A percentile compares a stretch with the other conserved stretches of the same genome.
These are phyloP conservation scores for Phalaenopsis aphrodite DNA, from an alignment of 106 monocot species.

Conservation along the genomic window DNA sequence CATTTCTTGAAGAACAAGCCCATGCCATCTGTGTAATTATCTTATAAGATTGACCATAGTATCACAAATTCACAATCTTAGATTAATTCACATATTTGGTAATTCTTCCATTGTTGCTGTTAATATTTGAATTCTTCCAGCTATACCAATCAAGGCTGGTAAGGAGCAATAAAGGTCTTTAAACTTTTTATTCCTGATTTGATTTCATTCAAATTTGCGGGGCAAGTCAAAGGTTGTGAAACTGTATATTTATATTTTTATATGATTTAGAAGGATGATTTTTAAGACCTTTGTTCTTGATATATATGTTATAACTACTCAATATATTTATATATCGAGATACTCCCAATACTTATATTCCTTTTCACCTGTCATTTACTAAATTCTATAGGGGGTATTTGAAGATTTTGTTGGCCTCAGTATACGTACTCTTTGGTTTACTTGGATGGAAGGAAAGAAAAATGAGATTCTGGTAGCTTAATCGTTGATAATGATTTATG, in stretches of 20 bases:
- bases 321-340: no score
- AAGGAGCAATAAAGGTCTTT: neutral
- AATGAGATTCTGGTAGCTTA: no score
- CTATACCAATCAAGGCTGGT: neutral
- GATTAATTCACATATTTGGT: neutral
- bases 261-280: neutral
- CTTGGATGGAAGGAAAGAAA: no score
- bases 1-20: conserved; percentile 75
- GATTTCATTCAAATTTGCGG: neutral
- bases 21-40: conserved; percentile 30
- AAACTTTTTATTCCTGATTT: neutral
- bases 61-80: neutral
- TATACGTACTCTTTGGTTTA: no score
- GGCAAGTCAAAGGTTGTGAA: neutral
- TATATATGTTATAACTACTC: no score
- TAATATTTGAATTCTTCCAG: neutral
- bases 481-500: no score
- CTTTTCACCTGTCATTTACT: no score
- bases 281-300: no score
- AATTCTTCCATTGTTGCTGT: neutral
- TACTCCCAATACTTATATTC: no score
- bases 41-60: neutral
- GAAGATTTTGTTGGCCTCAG: no score
- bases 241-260: conserved; percentile 2
- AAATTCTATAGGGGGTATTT: no score